Evolutionary conservation across 23 red algal species (phyloP), one percentile per base, ranked within the genome.

Genomic region (Gracilariopsis chorda): DNA sequence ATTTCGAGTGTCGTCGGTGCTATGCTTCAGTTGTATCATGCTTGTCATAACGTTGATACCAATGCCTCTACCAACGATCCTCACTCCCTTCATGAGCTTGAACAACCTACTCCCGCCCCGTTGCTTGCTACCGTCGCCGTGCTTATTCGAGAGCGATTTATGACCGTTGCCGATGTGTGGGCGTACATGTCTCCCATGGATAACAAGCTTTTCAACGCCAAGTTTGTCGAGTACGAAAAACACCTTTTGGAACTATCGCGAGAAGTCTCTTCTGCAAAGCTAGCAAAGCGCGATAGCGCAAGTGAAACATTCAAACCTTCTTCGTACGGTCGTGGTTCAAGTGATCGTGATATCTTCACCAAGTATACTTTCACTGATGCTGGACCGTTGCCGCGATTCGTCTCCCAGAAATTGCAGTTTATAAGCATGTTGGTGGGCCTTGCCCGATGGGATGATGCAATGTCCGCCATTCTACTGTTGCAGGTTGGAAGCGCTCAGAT

Each of bases 121-220:
- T 21, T 89, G 28, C 30, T 77, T 21, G 28, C 32, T 16, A 43
- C 71, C 11, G 37, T 89, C 41, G 68, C 48, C 41, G 70, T 89
- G 13, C 30, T 89, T 3, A 77, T 89, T 17, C 45, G 71, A 32
- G 71, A 78, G 69, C 48, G 71, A 17, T 51, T 29, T 19, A 77
- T 89, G 29, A 28, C 68, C n/a, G 35, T 89, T 48, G 45, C 67
- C 48, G 85, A 75, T 23, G 69, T 89, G 28, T 90, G 86, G 86
- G 34, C 30, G 17, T 48, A 90, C 32, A 61, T 90, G 51, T 90
- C 49, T 12, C 86, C 86, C 24, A 34, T 43, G 30, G 45, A 88
- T 40, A 70, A 90, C 23, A 5, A 55, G 25, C 29, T 77, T 17
- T 52, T 90, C 10, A 27, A 44, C 62, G 64, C 48, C 16, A n/a